A percentile compares a stretch with the other conserved stretches of the same genome.
Conservation (phyloP, 2,329 filamentous ascomycete genomes). For the Pseudocercospora vitis region DNA sequence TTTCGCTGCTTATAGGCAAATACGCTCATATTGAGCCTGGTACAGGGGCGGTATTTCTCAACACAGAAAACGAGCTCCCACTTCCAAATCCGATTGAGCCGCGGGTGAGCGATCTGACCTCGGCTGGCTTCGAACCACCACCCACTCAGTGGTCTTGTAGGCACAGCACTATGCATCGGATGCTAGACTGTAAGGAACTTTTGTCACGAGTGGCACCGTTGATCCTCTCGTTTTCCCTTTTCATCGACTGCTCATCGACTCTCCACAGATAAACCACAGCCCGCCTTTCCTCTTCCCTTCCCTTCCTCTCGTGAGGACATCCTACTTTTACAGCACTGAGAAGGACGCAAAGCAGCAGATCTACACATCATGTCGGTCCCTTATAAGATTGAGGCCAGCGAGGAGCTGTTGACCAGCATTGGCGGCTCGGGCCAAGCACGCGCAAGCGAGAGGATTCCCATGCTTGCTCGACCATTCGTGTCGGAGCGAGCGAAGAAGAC, state of each 20-base stretch:
- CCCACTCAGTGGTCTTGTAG: conserved; percentile 6
- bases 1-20: too few relatives aligned
- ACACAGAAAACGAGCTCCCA: not conserved
- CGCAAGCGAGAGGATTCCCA: conserved; percentile 59
- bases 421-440: conserved; percentile 34
- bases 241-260: conserved; percentile 5
- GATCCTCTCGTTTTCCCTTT: conserved; percentile 9
- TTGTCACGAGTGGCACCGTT: not conserved
- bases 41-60: not conserved
- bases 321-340: not conserved
- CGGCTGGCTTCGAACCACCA: conserved; percentile 6
- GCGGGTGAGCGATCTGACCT: conserved; percentile 5
- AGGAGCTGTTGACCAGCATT: conserved; percentile 33
- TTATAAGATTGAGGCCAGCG: conserved; percentile 39
- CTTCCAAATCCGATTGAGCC: not conserved
- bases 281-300: not conserved
- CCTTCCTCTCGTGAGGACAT: not conserved
- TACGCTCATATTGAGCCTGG: too few relatives aligned
- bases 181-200: conserved; percentile 6
- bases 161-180: not conserved
- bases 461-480: conserved; percentile 63
- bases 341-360: not conserved
- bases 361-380: conserved; percentile 39
- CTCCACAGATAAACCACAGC: not conserved
- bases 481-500: conserved; percentile 83